These are phyloP conservation scores for Batrachochytrium dendrobatidis DNA, from an alignment of 371 early-diverging fungal genomes.

Conservation along the genomic window DNA sequence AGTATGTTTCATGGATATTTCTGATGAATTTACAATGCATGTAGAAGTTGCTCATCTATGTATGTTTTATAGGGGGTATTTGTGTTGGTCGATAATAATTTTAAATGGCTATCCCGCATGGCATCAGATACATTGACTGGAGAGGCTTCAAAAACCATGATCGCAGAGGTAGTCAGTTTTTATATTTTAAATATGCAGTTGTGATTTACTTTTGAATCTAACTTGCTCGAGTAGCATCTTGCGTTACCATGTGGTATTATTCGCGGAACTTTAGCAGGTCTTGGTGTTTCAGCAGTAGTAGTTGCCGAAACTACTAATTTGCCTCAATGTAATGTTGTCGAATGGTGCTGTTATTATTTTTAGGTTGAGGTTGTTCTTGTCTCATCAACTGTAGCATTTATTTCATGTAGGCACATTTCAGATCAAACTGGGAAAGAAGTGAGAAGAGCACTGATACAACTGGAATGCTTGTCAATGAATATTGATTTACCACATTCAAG, in stretches of 20 bases:
- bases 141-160: neutral
- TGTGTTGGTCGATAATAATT: constrained; percentile 94
- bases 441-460: too few species aligned
- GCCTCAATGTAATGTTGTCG: constrained; percentile 77
- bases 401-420: constrained; percentile 65
- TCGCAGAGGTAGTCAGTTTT: neutral
- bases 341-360: neutral
- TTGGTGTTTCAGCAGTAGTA: constrained; percentile 82
- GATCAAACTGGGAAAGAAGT: constrained; percentile 48
- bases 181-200: neutral
- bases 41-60: neutral
- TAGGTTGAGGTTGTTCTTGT: constrained; percentile 3
- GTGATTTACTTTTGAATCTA: neutral
- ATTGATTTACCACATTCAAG: too few species aligned
- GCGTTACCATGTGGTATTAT: constrained; percentile 95
- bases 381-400: neutral
- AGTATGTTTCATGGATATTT: constrained; percentile 35
- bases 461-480: too few species aligned
- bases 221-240: constrained; percentile 53
- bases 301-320: constrained; percentile 77
- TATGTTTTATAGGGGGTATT: constrained; percentile 72
- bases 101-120: constrained; percentile 88
- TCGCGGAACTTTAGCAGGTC: constrained; percentile 81
- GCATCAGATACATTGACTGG: neutral
- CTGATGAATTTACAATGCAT: neutral